Evolutionary conservation across 331 rosid species (phyloP).

Genomic region (Pyracantha coccinea): DNA sequence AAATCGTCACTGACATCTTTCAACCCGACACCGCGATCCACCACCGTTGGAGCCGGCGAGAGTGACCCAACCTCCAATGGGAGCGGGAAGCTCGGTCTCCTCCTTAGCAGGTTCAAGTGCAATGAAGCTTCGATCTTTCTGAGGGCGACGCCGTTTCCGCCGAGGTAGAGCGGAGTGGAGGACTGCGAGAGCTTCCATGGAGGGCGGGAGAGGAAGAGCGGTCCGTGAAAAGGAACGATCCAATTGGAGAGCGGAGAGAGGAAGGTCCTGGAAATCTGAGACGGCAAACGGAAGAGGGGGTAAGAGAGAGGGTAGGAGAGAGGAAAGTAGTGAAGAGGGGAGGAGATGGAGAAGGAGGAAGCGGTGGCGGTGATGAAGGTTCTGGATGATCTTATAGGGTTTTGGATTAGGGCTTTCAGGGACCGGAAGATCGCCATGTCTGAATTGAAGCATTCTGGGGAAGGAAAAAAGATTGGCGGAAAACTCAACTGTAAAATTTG

Average conservation of each 20-base stretch:
- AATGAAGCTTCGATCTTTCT: constrained; percentile 45
- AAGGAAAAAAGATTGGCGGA: neutral
- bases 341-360: constrained; percentile 22
- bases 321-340: constrained; percentile 21
- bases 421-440: constrained; percentile 53
- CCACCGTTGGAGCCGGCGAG: constrained; percentile 4
- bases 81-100: constrained; percentile 32
- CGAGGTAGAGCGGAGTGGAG: constrained; percentile 74
- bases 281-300: constrained; percentile 29
- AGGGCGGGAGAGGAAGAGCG: constrained; percentile 66
- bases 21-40: constrained; percentile 28
- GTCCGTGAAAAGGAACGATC: constrained; percentile 48
- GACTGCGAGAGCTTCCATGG: constrained; percentile 96
- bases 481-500: neutral
- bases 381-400: constrained; percentile 25
- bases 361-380: constrained; percentile 46
- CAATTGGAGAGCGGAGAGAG: constrained; percentile 41
- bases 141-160: constrained; percentile 41
- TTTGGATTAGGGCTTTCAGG: constrained; percentile 27
- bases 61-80: constrained; percentile 23
- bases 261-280: constrained; percentile 18
- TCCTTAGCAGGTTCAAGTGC: constrained; percentile 41
- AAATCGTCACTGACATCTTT: constrained; percentile 3
- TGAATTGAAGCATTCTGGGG: neutral
- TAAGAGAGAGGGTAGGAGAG: constrained; percentile 6